Base-by-base conservation (phyloP, 352 stramenopile genomes). In the Halophytophthora batemanensis region DNA sequence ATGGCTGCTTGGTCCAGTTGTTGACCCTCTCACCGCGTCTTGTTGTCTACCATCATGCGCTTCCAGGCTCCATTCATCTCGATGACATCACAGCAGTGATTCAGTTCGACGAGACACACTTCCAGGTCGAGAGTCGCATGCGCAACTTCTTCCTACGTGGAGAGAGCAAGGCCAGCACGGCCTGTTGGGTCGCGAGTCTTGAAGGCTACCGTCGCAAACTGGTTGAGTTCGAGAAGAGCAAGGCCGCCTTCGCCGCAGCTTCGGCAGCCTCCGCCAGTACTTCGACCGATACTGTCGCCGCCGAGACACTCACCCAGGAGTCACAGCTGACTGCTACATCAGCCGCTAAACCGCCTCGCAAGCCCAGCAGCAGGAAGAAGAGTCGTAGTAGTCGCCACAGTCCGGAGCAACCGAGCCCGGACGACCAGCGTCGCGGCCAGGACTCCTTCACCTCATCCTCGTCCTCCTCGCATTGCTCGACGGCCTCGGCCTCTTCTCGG, bases 41-140 rank as follows among this genome's bases (percentile, higher is more conserved):
- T 14, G n/a, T 7, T 45, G 25, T 34, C 25, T 45, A 13, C 40
- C 39, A 10, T 38, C 17, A 31, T 8, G 25, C 8, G 25, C 19
- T 8, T 45, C 8, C 34, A 93, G 83, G 74, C 50, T 90, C 83
- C 1, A 90, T 93, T 45, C 90, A 79, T 41, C 64, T 93, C 31
- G 84, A 93, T 54, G 81, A 93, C 50, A 93, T 93, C 59, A 93
- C 81, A n/a, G 83, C 81, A 0, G 71, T 93, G 41, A 58, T 90
- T 33, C 78, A 89, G 66, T 93, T 92, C 51, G 83, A 93, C 36
- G 81, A 93, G 38, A 90, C 79, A 31, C 81, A 90, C 35, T 93
- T 93, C 43, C 83, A 93, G 41, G 80, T 93, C 36, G 83, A 93
- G 45, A 88, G 79, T 53, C 73, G 77, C 13, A 90, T 73, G 23